Base-by-base conservation (phyloP, 306 rosid genomes). In the Purshia tridentata region DNA sequence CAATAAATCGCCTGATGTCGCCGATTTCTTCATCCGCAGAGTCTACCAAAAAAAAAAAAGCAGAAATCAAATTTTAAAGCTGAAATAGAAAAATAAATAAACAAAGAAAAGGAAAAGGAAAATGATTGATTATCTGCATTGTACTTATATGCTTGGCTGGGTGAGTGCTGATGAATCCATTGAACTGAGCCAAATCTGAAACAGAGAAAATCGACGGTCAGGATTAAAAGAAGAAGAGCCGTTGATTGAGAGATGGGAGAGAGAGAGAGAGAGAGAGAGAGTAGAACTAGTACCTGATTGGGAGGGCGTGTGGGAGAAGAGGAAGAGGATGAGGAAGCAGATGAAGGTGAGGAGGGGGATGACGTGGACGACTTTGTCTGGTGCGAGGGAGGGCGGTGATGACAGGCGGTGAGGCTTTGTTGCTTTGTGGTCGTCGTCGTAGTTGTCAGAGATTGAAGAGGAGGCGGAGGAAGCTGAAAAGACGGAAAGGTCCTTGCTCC, bases 291-390 rank as follows among this genome's bases (percentile, higher is more conserved):
- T 74, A 91, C 97, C 95, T 80, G 97, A 86, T 39, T 85, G 96
- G 15, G 99, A 88, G 61, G 99, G 99, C 73, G 75, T 78, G 90
- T 90, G 98, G 68, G 99, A 95, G 87, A 20, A 90, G 84, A 95
- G 81, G 86, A 81, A 95, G 73, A 95, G 98, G 81, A 95, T 41
- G 84, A 92, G 69, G 91, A 95, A 90, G 85, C 99, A 95, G 73
- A 90, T 37, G 29, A 95, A 78, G 11, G 92, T 92, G 81, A 95
- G 98, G 71, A 92, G 18, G 5, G 98, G 99, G 61, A 95, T 92
- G 88, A 88, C 76, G 86, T 95, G 99, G 75, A 95, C 72, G 79
- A 87, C 77, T 46, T 78, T 90, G 72, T 86, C 91, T 4, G 92
- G 89, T n/a, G 76, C 65, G 6, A 70, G 44, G 46, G 87, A 82